Conservation (phyloP, 371 early-diverging fungal genomes). For the Chytridium lagenaria region DNA sequence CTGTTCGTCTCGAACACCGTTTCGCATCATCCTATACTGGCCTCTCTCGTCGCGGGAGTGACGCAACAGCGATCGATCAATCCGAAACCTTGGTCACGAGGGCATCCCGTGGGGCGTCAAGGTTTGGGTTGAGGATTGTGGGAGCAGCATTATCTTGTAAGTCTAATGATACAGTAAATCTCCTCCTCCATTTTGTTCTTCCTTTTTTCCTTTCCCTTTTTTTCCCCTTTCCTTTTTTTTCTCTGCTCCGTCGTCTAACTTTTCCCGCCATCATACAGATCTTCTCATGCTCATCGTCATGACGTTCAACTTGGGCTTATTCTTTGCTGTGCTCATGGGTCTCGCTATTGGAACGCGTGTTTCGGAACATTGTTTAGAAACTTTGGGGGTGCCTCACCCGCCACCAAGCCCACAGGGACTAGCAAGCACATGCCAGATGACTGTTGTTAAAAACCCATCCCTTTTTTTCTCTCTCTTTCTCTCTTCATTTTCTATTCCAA, state of each 20-base stretch:
- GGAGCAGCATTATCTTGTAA: not conserved
- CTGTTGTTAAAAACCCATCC: no score
- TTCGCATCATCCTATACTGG: not conserved
- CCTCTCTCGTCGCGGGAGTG: not conserved
- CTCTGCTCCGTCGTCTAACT: no score
- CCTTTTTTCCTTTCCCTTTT: not conserved
- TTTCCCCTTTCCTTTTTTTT: not conserved
- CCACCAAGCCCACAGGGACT: no score
- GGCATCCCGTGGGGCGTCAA: not conserved
- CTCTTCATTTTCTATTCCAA: no score
- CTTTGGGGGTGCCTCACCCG: no score
- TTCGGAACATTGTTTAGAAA: no score
- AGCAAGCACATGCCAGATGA: no score
- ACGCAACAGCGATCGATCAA: not conserved
- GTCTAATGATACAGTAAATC: no score
- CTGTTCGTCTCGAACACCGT: not conserved
- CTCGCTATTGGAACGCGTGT: conserved; percentile 72
- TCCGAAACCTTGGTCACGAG: not conserved
- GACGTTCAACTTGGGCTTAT: conserved; percentile 79
- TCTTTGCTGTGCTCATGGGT: conserved; percentile 68
- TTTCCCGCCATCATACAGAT: not conserved
- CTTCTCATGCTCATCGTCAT: conserved; percentile 81
- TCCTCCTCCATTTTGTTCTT: not conserved
- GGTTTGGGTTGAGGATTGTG: conserved; percentile 12
- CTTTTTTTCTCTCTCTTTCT: no score